Evolutionary conservation across 495 filamentous ascomycete genomes (phyloP), one percentile per base, ranked within the genome.

Genomic region (Pseudotulostoma volvatum): DNA sequence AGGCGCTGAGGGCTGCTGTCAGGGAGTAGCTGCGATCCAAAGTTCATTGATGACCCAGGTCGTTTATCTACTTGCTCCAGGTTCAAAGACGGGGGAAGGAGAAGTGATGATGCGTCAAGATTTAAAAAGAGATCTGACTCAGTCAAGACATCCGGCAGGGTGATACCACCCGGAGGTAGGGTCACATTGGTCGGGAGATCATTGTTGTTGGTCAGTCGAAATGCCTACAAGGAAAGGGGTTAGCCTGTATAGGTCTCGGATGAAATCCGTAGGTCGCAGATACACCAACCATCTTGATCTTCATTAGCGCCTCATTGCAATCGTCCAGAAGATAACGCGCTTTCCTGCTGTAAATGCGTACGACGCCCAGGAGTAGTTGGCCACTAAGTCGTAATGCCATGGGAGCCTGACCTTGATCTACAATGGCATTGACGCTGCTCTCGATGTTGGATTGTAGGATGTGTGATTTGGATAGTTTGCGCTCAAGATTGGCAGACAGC

Each of bases 241-340:
- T n/a, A n/a, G n/a, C n/a, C n/a, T n/a, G n/a, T n/a, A n/a, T n/a
- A n/a, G n/a, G n/a, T n/a, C n/a, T n/a, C n/a, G n/a, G n/a, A n/a
- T n/a, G n/a, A n/a, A n/a, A n/a, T n/a, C n/a, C n/a, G n/a, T n/a
- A n/a, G n/a, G n/a, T n/a, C n/a, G n/a, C n/a, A n/a, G n/a, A n/a
- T n/a, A n/a, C n/a, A 41, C 70, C 18, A 68, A 94, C 88, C 88
- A 95, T 90, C 54, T 95, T 95, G 49, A 97, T 93, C 60, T 94
- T 95, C 67, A 90, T 76, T 40, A 96, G 63, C 18, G 90, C 87
- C 60, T 97, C 90, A 51, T 88, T 93, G 64, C 90, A 97, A 54
- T 97, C 90, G 53, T 96, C 90, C 30, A 95, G 63, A 9, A 97
- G 66, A 55, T 97, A 97, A 44, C 86, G 79, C 50, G 90, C 85